Conservation (phyloP, 352 stramenopile genomes). For the Pythium oligandrum region DNA sequence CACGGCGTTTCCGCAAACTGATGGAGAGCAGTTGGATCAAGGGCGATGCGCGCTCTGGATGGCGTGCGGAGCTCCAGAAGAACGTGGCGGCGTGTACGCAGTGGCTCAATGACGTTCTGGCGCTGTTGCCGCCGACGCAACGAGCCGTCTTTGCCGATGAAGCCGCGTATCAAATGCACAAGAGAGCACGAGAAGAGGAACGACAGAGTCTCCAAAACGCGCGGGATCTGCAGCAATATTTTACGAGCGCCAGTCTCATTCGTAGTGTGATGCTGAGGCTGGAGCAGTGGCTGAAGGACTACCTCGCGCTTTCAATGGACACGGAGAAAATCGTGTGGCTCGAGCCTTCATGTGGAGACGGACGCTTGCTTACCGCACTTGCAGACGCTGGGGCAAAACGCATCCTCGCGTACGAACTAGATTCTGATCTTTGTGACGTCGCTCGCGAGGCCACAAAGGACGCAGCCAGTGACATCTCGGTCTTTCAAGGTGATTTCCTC, state of each 20-base stretch:
- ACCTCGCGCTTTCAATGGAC: neutral
- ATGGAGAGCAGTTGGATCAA: conserved; percentile 44
- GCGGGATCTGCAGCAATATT: conserved; percentile 68
- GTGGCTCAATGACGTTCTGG: conserved; percentile 35
- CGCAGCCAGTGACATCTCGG: conserved; percentile 9
- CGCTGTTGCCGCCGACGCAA: conserved; percentile 25
- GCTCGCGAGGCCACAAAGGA: conserved; percentile 16
- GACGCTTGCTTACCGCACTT: conserved; percentile 41
- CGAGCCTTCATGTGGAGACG: conserved; percentile 72
- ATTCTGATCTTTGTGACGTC: conserved; percentile 22
- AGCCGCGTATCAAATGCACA: conserved; percentile 31
- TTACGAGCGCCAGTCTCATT: conserved; percentile 46
- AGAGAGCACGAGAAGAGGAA: conserved; percentile 12
- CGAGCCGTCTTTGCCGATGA: conserved; percentile 46
- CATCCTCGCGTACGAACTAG: conserved; percentile 61
- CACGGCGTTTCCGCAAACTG: conserved; percentile 50
- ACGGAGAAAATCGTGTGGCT: conserved; percentile 39
- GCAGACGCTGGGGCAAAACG: conserved; percentile 28
- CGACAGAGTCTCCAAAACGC: conserved; percentile 31
- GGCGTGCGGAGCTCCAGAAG: conserved; percentile 60
- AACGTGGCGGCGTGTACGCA: conserved; percentile 43
- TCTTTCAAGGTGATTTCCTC: conserved; percentile 52
- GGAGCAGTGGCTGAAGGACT: conserved; percentile 9
- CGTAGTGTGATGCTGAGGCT: conserved; percentile 30
- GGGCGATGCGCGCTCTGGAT: conserved; percentile 32